Conservation (phyloP, 2,329 filamentous ascomycete species). For the Xylaria arbuscula region DNA sequence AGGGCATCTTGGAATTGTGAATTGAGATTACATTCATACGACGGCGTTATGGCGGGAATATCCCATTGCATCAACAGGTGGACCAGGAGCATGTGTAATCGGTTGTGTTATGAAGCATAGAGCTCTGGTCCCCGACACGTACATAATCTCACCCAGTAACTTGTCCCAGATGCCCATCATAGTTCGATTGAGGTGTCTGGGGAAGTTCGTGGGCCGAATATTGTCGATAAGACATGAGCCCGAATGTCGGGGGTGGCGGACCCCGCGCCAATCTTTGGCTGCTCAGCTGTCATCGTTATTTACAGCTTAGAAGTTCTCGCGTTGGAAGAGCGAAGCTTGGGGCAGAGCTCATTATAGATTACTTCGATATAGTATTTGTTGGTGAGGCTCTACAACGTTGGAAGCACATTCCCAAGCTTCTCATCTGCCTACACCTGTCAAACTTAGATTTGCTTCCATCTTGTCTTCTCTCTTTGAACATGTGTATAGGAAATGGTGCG, state of each 20-base stretch:
- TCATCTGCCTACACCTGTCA: conserved; percentile 1
- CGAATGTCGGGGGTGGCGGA: too few relatives aligned
- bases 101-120: conserved; percentile 23
- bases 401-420: background rate
- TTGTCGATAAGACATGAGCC: conserved; percentile 10
- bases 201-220: background rate
- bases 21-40: conserved; percentile 29
- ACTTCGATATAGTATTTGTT: conserved; percentile 20
- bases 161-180: conserved; percentile 1
- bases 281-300: conserved; percentile 12
- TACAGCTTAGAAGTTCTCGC: conserved; percentile 7
- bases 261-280: background rate
- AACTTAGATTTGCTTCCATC: background rate
- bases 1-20: background rate
- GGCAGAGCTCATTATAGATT: conserved; percentile 19
- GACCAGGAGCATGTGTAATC: conserved; percentile 25
- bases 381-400: conserved; percentile 5
- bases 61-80: conserved; percentile 35
- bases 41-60: conserved; percentile 35
- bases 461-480: background rate
- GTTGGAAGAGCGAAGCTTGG: conserved; percentile 5
- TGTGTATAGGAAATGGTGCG: background rate
- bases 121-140: conserved; percentile 26
- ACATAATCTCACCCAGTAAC: conserved; percentile 29
- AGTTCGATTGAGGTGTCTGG: background rate